phyloP scores from a whole-genome alignment of 116 monocot species.

The Trichopus zeylanicus region DNA sequence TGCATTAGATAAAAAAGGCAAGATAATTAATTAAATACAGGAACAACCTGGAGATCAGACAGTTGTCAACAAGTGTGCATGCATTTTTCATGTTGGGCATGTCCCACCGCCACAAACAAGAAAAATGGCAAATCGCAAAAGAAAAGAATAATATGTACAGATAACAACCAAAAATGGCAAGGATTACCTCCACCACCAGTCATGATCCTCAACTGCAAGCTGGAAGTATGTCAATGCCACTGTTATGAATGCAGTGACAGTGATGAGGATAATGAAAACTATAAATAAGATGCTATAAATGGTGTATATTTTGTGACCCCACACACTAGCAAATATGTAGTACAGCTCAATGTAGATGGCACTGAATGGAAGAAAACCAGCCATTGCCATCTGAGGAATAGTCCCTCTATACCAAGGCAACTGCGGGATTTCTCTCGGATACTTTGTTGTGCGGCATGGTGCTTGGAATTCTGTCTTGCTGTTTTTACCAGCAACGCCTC shows the following conservation, averaged over 20 bases:
- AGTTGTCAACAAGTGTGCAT: no score
- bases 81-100: no score
- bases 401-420: slow-evolving; percentile 51
- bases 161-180: not conserved
- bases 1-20: no score
- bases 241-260: slow-evolving; percentile 64
- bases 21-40: no score
- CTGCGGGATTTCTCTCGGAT: slow-evolving; percentile 56
- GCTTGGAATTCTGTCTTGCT: slow-evolving; percentile 44
- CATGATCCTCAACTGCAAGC: slow-evolving; percentile 62
- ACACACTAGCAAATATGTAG: slow-evolving; percentile 67
- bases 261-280: slow-evolving; percentile 59
- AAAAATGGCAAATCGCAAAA: no score
- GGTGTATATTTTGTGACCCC: slow-evolving; percentile 67
- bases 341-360: slow-evolving; percentile 67
- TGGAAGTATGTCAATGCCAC: slow-evolving; percentile 62
- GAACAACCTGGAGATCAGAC: no score
- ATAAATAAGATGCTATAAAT: slow-evolving; percentile 60
- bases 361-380: slow-evolving; percentile 65
- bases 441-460: slow-evolving; percentile 56
- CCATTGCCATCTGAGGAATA: slow-evolving; percentile 59
- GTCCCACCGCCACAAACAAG: no score
- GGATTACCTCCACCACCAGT: slow-evolving; percentile 67
- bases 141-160: no score
- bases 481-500: slow-evolving; percentile 52